These are phyloP conservation scores for Dothiorella sarmentorum DNA, from an alignment of 2,329 filamentous ascomycete genomes.

Conservation along the genomic window DNA sequence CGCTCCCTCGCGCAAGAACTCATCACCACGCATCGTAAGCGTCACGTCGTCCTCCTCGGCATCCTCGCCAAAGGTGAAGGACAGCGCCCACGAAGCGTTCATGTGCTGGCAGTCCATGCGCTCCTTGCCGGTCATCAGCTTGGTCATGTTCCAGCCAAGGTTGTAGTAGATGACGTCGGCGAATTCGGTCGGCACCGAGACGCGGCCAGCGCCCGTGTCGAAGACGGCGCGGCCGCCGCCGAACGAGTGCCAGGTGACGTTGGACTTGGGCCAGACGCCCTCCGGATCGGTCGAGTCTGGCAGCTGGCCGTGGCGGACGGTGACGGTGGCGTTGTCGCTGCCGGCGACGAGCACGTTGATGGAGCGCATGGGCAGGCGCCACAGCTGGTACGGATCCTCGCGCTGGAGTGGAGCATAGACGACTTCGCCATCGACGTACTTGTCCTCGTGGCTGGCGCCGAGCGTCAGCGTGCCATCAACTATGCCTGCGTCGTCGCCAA, in stretches of 20 bases:
- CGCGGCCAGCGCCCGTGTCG: conserved; percentile 24
- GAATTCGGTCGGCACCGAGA: conserved; percentile 20
- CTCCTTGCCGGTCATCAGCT: conserved; percentile 20
- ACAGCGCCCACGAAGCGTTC: conserved; percentile 24
- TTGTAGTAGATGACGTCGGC: conserved; percentile 23
- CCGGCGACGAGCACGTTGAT: conserved; percentile 20
- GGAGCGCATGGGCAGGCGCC: conserved; percentile 22
- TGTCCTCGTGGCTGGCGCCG: conserved; percentile 44
- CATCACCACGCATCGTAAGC: conserved; percentile 22
- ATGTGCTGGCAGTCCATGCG: conserved; percentile 22
- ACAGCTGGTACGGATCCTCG: conserved; percentile 22
- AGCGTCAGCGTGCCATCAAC: conserved; percentile 24
- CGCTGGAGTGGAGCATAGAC: conserved; percentile 33
- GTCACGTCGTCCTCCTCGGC: conserved; percentile 19
- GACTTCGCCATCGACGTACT: conserved; percentile 62
- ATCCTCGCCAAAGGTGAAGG: conserved; percentile 22
- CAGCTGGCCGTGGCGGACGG: conserved; percentile 8
- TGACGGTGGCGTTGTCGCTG: conserved; percentile 18
- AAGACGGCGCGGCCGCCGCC: conserved; percentile 20
- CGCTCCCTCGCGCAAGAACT: conserved; percentile 14
- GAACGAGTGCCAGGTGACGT: conserved; percentile 19
- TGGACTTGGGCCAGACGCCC: conserved; percentile 15
- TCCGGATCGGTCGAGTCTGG: conserved; percentile 10
- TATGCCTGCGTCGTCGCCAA: conserved; percentile 4
- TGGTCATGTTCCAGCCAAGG: conserved; percentile 24